Percentiles rank a stretch among this genome's conserved stretches.
phyloP scores from a whole-genome alignment of 148 eudicot species.

The Fagopyrum esculentum region DNA sequence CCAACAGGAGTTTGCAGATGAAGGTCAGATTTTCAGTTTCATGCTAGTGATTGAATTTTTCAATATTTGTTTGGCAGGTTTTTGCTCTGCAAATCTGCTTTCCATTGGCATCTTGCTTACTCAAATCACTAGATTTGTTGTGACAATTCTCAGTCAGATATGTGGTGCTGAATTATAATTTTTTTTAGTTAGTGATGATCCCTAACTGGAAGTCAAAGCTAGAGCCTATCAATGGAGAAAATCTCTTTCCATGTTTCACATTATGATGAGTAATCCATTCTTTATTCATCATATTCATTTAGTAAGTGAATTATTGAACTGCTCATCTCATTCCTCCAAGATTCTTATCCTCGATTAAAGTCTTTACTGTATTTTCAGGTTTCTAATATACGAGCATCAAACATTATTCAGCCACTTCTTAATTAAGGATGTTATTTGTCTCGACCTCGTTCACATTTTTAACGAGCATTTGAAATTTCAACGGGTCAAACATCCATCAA shows the following conservation, averaged over 20 bases:
- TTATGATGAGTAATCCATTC: background rate
- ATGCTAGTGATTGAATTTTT: background rate
- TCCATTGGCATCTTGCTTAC: background rate
- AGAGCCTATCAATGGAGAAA: constrained; percentile 8
- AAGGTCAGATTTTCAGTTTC: constrained; percentile 1
- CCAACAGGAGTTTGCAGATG: background rate
- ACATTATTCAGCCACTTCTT: no score
- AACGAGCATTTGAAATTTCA: no score
- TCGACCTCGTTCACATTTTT: no score
- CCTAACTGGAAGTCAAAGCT: background rate
- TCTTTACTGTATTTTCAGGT: no score
- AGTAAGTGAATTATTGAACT: background rate
- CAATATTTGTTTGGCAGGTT: background rate
- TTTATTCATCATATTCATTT: background rate
- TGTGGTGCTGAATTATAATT: constrained; percentile 1
- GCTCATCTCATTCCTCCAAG: no score
- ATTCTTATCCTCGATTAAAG: no score
- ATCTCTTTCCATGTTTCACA: constrained; percentile 3
- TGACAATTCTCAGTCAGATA: constrained; percentile 7
- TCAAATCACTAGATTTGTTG: background rate
- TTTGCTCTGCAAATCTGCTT: constrained; percentile 7
- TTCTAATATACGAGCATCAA: no score
- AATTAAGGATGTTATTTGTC: no score
- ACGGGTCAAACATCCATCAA: no score
- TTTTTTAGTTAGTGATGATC: constrained; percentile 9